Conservation (phyloP, 2,329 filamentous ascomycete genomes). For the Exophiala mesophila region DNA sequence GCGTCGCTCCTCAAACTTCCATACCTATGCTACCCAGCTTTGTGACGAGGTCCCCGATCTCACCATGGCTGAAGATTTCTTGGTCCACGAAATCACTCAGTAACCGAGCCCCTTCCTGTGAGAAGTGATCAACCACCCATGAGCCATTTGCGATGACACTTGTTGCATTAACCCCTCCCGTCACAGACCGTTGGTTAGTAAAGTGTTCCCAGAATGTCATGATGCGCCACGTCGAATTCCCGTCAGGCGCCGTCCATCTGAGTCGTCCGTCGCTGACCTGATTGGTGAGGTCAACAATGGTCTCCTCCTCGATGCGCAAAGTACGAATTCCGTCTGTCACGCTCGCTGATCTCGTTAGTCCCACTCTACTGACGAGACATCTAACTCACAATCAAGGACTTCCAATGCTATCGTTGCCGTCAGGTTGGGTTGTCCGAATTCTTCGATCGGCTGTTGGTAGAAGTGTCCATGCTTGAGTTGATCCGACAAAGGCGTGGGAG, state of each 20-base stretch:
- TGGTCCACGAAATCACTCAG: conserved; percentile 38
- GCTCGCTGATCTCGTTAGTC: not conserved
- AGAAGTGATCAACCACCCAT: conserved; percentile 39
- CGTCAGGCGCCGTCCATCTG: not conserved
- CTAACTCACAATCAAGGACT: not conserved
- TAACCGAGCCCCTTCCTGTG: conserved; percentile 32
- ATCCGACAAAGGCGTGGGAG: conserved; percentile 30
- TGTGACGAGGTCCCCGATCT: conserved; percentile 28
- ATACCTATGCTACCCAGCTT: conserved; percentile 34
- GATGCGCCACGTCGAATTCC: conserved; percentile 26
- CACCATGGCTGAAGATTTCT: conserved; percentile 33
- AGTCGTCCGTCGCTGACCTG: not conserved
- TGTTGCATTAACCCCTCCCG: conserved; percentile 9
- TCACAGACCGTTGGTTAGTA: conserved; percentile 8
- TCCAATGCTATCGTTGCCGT: not conserved
- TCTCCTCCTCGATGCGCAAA: conserved; percentile 1
- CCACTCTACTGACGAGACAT: not conserved
- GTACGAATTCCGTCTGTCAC: not conserved
- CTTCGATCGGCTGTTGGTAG: not conserved
- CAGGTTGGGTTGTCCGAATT: conserved; percentile 12
- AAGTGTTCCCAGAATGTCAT: conserved; percentile 29
- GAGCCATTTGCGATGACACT: conserved; percentile 35
- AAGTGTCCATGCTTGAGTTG: not conserved
- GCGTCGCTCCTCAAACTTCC: conserved; percentile 2
- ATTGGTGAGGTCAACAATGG: not conserved